Evolutionary conservation across 345 rosid species (phyloP).

Genomic region (Eucalyptus camaldulensis): DNA sequence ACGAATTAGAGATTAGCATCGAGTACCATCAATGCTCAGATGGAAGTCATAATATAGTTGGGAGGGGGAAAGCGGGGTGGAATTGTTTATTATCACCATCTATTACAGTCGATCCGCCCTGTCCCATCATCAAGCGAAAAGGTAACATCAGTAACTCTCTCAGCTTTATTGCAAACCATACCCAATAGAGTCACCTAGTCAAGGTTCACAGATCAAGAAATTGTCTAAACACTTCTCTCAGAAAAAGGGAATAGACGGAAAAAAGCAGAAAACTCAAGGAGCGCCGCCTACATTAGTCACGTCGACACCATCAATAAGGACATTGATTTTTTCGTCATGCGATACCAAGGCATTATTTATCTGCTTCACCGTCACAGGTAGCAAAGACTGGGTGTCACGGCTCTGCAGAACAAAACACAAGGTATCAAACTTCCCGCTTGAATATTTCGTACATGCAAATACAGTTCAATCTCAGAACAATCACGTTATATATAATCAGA

Average conservation of each 20-base stretch:
- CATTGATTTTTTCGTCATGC: slow-evolving; percentile 32
- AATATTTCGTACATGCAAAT: background rate
- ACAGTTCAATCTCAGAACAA: background rate
- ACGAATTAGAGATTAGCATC: background rate
- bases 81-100: slow-evolving; percentile 32
- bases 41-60: background rate
- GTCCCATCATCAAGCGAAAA: slow-evolving; percentile 80
- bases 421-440: background rate
- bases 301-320: slow-evolving; percentile 48
- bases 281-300: slow-evolving; percentile 27
- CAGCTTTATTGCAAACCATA: slow-evolving; percentile 56
- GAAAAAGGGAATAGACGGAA: background rate
- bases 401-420: slow-evolving; percentile 14
- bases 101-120: slow-evolving; percentile 68
- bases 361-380: slow-evolving; percentile 67
- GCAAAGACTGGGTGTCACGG: slow-evolving; percentile 40
- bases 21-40: background rate
- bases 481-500: background rate
- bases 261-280: background rate
- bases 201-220: background rate
- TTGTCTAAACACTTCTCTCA: background rate
- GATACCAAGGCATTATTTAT: slow-evolving; percentile 20
- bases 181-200: slow-evolving; percentile 58
- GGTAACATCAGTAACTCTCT: slow-evolving; percentile 55
- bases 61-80: background rate